These are phyloP conservation scores for Pythium grandisporangium DNA, from an alignment of 352 stramenopile genomes.

Conservation along the genomic window DNA sequence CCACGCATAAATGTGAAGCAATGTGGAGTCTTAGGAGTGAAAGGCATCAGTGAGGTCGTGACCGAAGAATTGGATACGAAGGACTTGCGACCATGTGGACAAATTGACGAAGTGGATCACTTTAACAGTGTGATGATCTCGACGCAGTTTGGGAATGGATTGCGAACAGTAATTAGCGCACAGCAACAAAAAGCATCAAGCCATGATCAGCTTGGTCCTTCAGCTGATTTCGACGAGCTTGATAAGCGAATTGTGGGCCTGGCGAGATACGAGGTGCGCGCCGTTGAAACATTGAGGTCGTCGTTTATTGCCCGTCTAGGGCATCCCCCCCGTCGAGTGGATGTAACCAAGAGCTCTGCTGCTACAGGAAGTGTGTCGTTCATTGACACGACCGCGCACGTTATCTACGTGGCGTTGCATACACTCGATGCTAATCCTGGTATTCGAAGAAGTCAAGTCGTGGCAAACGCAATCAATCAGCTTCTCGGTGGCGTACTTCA, in stretches of 20 bases:
- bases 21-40: constrained; percentile 47
- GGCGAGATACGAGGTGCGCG: constrained; percentile 31
- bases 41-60: constrained; percentile 47
- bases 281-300: constrained; percentile 37
- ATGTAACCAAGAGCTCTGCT: constrained; percentile 49
- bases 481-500: constrained; percentile 45
- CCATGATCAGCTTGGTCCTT: constrained; percentile 28
- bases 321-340: constrained; percentile 28
- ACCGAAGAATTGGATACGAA: constrained; percentile 42
- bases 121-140: constrained; percentile 43
- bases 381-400: constrained; percentile 21
- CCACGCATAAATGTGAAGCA: constrained; percentile 37
- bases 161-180: constrained; percentile 57
- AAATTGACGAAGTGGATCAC: constrained; percentile 26
- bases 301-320: constrained; percentile 55
- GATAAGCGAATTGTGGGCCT: constrained; percentile 45
- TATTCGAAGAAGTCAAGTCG: constrained; percentile 44
- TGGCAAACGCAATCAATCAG: constrained; percentile 63
- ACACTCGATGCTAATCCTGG: constrained; percentile 19
- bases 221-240: constrained; percentile 56
- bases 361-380: constrained; percentile 49
- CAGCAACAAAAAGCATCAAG: constrained; percentile 47
- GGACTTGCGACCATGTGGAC: constrained; percentile 1
- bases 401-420: constrained; percentile 46
- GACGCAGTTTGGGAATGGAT: constrained; percentile 39